These are phyloP conservation scores for Penicillium vulpinum DNA, from an alignment of 2,329 filamentous ascomycete species.

Conservation along the genomic window DNA sequence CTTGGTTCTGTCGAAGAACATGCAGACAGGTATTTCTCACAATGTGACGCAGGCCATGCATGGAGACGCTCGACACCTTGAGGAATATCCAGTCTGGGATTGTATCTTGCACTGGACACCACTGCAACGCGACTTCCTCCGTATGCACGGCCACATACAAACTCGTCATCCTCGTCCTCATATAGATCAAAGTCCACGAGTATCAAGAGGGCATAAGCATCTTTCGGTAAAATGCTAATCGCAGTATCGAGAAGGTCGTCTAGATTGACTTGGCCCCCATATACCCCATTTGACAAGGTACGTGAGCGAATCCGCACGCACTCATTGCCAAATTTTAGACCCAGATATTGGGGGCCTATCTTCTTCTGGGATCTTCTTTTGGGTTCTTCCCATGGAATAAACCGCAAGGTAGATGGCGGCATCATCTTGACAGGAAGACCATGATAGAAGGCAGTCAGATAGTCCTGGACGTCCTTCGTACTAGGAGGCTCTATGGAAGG, in stretches of 20 bases:
- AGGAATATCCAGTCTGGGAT: constrained; percentile 49
- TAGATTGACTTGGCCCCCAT: constrained; percentile 53
- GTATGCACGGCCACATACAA: constrained; percentile 66
- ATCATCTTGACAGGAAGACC: constrained; percentile 53
- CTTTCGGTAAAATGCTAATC: constrained; percentile 53
- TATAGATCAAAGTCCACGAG: constrained; percentile 64
- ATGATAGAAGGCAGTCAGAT: constrained; percentile 56
- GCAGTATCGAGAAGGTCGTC: constrained; percentile 62
- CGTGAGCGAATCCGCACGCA: constrained; percentile 56
- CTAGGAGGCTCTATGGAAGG: constrained; percentile 10
- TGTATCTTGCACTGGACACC: constrained; percentile 63
- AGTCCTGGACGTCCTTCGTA: constrained; percentile 40
- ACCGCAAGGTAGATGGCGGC: constrained; percentile 40
- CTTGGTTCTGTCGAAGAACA: constrained; percentile 5
- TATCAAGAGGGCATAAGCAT: constrained; percentile 61
- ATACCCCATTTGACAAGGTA: constrained; percentile 49
- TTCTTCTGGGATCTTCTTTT: constrained; percentile 1
- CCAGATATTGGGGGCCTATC: constrained; percentile 42
- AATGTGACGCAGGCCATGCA: constrained; percentile 67
- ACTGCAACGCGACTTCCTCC: constrained; percentile 63
- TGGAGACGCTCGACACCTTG: constrained; percentile 54
- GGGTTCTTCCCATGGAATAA: constrained; percentile 50
- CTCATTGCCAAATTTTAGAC: constrained; percentile 43
- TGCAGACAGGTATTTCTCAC: constrained; percentile 34
- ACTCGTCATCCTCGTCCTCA: constrained; percentile 65